Conservation (phyloP, 352 stramenopile genomes). For the Globisporangium orthogonon region DNA sequence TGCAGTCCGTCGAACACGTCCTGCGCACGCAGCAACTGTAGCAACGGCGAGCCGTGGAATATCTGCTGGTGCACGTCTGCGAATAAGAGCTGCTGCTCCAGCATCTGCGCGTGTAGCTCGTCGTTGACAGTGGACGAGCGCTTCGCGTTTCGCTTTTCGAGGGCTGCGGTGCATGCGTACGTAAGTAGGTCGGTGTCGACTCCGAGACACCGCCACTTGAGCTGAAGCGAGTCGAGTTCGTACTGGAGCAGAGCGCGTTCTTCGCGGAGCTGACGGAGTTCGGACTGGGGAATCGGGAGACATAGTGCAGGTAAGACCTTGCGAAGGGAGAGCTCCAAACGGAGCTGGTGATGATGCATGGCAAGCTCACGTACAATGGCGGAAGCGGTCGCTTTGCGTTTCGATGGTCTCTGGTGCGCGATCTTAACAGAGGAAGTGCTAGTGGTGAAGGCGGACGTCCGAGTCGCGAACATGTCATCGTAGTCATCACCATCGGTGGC, state of each 20-base stretch:
- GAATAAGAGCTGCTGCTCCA: conserved; percentile 56
- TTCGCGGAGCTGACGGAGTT: conserved; percentile 40
- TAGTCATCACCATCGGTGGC: not conserved
- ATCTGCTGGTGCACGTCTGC: conserved; percentile 36
- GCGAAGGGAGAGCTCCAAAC: not conserved
- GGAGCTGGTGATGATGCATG: not conserved
- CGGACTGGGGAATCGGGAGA: conserved; percentile 18
- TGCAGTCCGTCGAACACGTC: conserved; percentile 53
- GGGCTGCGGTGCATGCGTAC: conserved; percentile 29
- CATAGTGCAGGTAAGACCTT: not conserved
- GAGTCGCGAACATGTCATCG: conserved; percentile 20
- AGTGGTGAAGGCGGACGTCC: not conserved
- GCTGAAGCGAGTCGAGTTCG: conserved; percentile 30
- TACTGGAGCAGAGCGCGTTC: conserved; percentile 32
- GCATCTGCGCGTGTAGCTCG: conserved; percentile 39
- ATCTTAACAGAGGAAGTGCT: not conserved
- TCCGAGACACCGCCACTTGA: conserved; percentile 35
- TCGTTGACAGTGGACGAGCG: conserved; percentile 37
- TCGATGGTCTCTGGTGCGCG: conserved; percentile 14
- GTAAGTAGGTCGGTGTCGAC: conserved; percentile 28
- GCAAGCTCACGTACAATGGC: conserved; percentile 20
- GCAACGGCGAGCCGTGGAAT: conserved; percentile 38
- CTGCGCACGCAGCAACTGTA: conserved; percentile 28
- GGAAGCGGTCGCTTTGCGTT: conserved; percentile 19
- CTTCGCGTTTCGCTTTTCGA: conserved; percentile 33